Conservation (phyloP, 306 rosid genomes). For the Quercus variabilis region DNA sequence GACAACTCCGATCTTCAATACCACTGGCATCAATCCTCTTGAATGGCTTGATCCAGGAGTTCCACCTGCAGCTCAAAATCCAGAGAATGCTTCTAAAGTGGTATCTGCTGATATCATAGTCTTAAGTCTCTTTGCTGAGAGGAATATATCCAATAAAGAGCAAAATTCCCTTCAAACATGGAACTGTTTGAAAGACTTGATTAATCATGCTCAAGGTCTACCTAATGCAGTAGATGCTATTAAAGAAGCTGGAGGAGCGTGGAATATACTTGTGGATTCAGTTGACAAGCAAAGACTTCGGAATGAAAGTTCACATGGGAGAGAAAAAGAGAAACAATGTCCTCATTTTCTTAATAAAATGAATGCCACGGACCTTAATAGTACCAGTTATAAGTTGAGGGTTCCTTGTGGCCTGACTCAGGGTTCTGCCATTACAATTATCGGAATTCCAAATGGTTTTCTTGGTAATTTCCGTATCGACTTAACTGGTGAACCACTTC, state of each 20-base stretch:
- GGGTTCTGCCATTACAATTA: conserved; percentile 86
- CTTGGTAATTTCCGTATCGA: conserved; percentile 86
- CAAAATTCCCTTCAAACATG: conserved; percentile 69
- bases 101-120: conserved; percentile 54
- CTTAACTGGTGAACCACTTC: conserved; percentile 88
- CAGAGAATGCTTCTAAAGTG: conserved; percentile 56
- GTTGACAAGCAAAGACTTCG: conserved; percentile 58
- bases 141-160: conserved; percentile 63
- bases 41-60: conserved; percentile 63
- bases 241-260: conserved; percentile 85
- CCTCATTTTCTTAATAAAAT: conserved; percentile 84
- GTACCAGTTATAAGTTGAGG: conserved; percentile 53
- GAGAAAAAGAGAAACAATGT: conserved; percentile 80
- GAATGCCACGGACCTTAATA: conserved; percentile 61
- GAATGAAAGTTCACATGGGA: conserved; percentile 48
- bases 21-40: conserved; percentile 55
- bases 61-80: conserved; percentile 69
- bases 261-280: conserved; percentile 73
- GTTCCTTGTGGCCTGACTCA: conserved; percentile 96
- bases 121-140: conserved; percentile 60
- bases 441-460: conserved; percentile 87
- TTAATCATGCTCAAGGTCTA: conserved; percentile 68
- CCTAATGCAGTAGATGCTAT: conserved; percentile 90
- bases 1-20: conserved; percentile 41
- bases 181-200: conserved; percentile 68